Evolutionary conservation across 148 eudicot genomes (phyloP).

Genomic region (Pharnaceum exiguum): DNA sequence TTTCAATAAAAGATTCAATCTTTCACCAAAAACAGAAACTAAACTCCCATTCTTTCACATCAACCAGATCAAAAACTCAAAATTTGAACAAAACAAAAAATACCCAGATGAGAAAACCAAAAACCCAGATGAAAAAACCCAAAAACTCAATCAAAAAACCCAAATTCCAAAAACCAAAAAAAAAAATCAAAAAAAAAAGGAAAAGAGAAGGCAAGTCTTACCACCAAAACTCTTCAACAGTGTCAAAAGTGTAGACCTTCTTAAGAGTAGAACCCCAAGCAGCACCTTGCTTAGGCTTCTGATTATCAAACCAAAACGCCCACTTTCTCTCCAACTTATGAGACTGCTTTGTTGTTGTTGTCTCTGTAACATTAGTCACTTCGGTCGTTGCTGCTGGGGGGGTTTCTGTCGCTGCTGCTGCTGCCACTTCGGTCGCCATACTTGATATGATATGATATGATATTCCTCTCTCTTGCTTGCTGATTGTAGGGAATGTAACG

Average conservation of each 20-base stretch:
- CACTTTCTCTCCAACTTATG: slow-evolving; percentile 78
- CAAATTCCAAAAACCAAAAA: not conserved
- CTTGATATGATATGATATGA: not conserved
- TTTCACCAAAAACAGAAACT: too few relatives aligned
- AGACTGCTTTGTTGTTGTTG: slow-evolving; percentile 35
- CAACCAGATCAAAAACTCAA: too few relatives aligned
- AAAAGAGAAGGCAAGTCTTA: slow-evolving; percentile 29
- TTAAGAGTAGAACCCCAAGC: slow-evolving; percentile 81
- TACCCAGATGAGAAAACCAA: not conserved
- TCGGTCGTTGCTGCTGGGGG: slow-evolving; percentile 18
- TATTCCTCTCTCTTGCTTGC: slow-evolving; percentile 7
- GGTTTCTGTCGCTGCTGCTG: slow-evolving; percentile 13
- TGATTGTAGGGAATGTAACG: too few relatives aligned
- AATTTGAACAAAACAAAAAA: too few relatives aligned
- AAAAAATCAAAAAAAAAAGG: not conserved
- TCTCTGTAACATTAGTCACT: slow-evolving; percentile 17
- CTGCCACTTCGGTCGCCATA: slow-evolving; percentile 20
- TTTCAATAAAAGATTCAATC: too few relatives aligned
- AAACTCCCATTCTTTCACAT: too few relatives aligned
- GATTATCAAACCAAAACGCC: slow-evolving; percentile 92
- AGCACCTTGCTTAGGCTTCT: slow-evolving; percentile 86
- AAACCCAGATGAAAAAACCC: not conserved
- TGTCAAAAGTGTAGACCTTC: slow-evolving; percentile 70
- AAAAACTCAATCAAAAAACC: not conserved
- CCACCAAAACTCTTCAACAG: slow-evolving; percentile 98